A percentile compares a stretch with the other conserved stretches of the same genome.
phyloP scores from a whole-genome alignment of 306 rosid genomes.

The Vigna radiata region DNA sequence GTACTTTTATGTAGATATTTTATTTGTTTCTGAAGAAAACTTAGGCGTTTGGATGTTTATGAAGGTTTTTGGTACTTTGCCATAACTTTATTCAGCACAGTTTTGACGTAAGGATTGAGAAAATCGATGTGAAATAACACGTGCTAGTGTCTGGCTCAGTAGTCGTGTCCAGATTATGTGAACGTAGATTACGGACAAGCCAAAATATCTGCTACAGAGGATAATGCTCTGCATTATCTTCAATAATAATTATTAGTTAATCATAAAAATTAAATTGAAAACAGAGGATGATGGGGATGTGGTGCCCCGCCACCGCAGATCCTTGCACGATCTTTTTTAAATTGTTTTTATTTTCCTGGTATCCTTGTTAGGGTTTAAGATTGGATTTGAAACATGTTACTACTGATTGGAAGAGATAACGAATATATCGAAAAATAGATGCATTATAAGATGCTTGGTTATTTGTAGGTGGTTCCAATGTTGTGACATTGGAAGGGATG shows the following conservation, averaged over 20 bases:
- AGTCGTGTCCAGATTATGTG: slow-evolving; percentile 16
- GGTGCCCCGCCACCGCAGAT: slow-evolving; percentile 25
- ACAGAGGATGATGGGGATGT: background rate
- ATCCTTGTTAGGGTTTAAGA: no score
- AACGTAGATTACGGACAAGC: background rate
- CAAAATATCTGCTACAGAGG: slow-evolving; percentile 25
- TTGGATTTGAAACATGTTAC: background rate
- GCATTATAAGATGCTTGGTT: background rate
- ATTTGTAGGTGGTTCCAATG: background rate
- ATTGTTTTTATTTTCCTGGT: no score
- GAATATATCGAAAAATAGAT: no score
- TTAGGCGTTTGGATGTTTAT: background rate
- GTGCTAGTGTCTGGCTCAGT: background rate
- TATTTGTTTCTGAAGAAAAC: background rate
- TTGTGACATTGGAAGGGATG: background rate
- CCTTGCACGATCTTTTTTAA: no score
- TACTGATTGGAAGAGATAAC: no score
- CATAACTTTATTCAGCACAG: background rate
- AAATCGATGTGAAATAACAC: background rate
- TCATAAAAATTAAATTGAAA: background rate
- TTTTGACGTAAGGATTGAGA: background rate
- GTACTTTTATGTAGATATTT: background rate
- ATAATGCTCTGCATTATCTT: background rate
- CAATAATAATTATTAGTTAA: background rate
- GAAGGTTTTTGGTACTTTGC: background rate